Conservation (phyloP, 164 flowering plant species). For the Vitis labrusca region DNA sequence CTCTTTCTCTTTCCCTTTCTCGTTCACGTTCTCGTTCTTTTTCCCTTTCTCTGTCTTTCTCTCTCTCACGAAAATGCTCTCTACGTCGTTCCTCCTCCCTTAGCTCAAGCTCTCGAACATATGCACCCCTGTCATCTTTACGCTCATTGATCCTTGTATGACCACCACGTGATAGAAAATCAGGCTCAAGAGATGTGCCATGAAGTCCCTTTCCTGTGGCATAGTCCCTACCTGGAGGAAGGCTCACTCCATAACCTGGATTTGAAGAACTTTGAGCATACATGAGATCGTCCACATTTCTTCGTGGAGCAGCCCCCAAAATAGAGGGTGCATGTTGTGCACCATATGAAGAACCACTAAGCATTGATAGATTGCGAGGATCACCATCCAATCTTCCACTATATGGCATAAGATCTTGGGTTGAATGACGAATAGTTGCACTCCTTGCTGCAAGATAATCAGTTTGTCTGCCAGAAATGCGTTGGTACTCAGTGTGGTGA, state of each 20-base stretch:
- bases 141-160: constrained; percentile 62
- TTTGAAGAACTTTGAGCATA: constrained; percentile 66
- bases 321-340: constrained; percentile 76
- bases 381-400: constrained; percentile 80
- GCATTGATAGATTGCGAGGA: constrained; percentile 56
- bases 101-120: constrained; percentile 65
- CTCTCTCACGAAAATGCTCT: constrained; percentile 68
- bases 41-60: constrained; percentile 67
- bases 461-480: constrained; percentile 97
- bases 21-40: constrained; percentile 40
- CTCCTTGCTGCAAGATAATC: constrained; percentile 89
- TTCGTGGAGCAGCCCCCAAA: constrained; percentile 80
- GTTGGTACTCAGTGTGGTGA: constrained; percentile 67
- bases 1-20: constrained; percentile 56
- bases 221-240: constrained; percentile 98
- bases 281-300: constrained; percentile 65
- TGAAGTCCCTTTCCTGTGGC: constrained; percentile 77
- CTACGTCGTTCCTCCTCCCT: constrained; percentile 86
- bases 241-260: constrained; percentile 91
- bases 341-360: constrained; percentile 55
- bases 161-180: constrained; percentile 60
- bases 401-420: constrained; percentile 69
- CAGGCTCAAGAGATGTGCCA: constrained; percentile 59
- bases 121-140: constrained; percentile 65
- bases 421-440: constrained; percentile 59